phyloP scores from a whole-genome alignment of 2,329 filamentous ascomycete genomes.

The Cladosporium cucumerinum region DNA sequence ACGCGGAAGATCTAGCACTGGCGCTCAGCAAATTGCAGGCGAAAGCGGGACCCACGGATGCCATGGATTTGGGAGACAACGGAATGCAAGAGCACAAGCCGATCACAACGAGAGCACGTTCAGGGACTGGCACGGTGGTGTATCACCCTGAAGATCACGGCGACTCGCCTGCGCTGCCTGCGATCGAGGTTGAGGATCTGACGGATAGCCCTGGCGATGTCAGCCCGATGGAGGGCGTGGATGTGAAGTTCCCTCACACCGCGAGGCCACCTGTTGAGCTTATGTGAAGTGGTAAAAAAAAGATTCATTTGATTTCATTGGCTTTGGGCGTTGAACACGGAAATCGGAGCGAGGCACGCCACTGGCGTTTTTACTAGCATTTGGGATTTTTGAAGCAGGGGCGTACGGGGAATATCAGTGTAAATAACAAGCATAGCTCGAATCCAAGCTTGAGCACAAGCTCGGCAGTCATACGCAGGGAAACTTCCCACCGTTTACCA shows the following conservation, averaged over 20 bases:
- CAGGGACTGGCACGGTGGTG: constrained; percentile 58
- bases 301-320: neutral
- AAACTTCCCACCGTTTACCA: neutral
- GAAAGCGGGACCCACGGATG: constrained; percentile 33
- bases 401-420: neutral
- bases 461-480: neutral
- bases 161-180: constrained; percentile 56
- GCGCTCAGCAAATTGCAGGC: constrained; percentile 55
- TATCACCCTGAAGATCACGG: constrained; percentile 63
- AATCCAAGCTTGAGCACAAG: neutral
- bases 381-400: neutral
- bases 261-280: constrained; percentile 55
- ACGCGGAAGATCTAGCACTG: constrained; percentile 58
- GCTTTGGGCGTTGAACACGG: neutral
- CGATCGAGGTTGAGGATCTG: constrained; percentile 63
- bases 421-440: neutral
- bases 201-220: constrained; percentile 46
- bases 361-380: neutral
- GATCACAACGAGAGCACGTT: constrained; percentile 34
- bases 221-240: constrained; percentile 46
- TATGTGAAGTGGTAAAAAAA: constrained; percentile 37
- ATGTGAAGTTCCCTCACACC: constrained; percentile 50
- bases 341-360: neutral
- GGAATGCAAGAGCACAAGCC: constrained; percentile 13
- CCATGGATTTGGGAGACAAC: constrained; percentile 24